Conservation (phyloP, 1,284 basidiomycete genomes). For the Cerrena zonata region DNA sequence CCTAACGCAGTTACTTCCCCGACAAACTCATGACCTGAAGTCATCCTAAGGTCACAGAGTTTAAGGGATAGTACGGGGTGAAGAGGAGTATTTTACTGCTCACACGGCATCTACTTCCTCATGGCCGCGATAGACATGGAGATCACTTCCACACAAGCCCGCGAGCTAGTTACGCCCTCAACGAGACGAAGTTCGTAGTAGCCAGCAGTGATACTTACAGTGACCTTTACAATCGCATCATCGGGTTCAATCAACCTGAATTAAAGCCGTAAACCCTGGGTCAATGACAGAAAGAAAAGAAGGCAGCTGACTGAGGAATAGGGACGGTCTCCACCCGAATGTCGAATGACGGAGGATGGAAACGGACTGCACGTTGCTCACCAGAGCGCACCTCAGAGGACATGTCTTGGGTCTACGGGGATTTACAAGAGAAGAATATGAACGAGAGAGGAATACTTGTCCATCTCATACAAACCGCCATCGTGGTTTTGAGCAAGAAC, state of each 20-base stretch:
- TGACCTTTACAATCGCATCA: constrained; percentile 70
- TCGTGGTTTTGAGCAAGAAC: too few relatives aligned
- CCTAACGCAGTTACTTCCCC: constrained; percentile 76
- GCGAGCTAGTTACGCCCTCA: too few relatives aligned
- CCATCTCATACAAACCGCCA: too few relatives aligned
- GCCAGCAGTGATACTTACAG: constrained; percentile 37
- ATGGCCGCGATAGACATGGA: constrained; percentile 72
- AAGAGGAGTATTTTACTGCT: constrained; percentile 5
- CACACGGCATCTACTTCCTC: constrained; percentile 29
- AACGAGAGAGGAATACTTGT: too few relatives aligned
- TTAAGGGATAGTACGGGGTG: not conserved
- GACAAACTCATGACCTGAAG: constrained; percentile 79
- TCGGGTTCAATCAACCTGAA: constrained; percentile 62
- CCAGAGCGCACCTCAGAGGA: constrained; percentile 8
- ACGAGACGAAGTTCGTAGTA: too few relatives aligned
- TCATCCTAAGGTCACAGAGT: constrained; percentile 39
- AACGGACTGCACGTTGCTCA: constrained; percentile 47
- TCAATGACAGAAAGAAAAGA: not conserved
- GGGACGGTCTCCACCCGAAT: constrained; percentile 57
- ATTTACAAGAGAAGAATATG: too few relatives aligned
- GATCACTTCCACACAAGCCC: constrained; percentile 77
- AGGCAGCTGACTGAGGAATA: constrained; percentile 43
- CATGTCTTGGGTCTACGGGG: too few relatives aligned
- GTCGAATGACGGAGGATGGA: constrained; percentile 64
- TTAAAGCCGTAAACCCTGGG: not conserved